Conservation (phyloP, 2,329 filamentous ascomycete genomes). For the Arthrinium puccinioides region DNA sequence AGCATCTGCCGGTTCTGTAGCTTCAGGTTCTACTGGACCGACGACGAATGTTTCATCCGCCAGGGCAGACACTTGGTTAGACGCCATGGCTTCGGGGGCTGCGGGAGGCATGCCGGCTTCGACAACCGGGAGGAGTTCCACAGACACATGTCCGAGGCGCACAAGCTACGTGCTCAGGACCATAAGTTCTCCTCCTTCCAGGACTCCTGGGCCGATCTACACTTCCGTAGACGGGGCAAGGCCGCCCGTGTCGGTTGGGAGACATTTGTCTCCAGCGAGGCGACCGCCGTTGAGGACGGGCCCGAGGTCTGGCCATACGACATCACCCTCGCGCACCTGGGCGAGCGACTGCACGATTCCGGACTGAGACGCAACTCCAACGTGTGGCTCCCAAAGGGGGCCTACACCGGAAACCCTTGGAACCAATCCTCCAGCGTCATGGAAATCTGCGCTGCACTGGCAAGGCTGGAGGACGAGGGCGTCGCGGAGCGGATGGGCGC, state of each 20-base stretch:
- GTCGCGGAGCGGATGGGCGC: neutral
- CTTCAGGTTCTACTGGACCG: slow-evolving; percentile 4
- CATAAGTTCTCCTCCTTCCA: neutral
- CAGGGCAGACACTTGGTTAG: slow-evolving; percentile 2
- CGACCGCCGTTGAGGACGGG: too few species aligned
- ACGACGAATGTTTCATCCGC: slow-evolving; percentile 2
- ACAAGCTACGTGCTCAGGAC: neutral
- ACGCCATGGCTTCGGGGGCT: neutral
- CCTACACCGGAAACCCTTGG: slow-evolving; percentile 1
- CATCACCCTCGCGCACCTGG: neutral
- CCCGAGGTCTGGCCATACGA: too few species aligned
- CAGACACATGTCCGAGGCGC: neutral
- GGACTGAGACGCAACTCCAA: neutral
- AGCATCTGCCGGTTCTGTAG: slow-evolving; percentile 1
- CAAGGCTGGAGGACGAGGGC: neutral
- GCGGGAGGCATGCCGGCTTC: neutral
- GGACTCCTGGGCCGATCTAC: neutral
- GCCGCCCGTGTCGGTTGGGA: too few species aligned
- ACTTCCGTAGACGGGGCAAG: slow-evolving; percentile 1
- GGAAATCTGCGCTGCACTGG: neutral
- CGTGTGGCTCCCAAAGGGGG: neutral
- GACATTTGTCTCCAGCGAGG: too few species aligned
- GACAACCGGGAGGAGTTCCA: neutral
- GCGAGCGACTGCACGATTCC: neutral
- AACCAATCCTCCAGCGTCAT: neutral